Evolutionary conservation across 2,329 filamentous ascomycete species (phyloP), one percentile per base, ranked within the genome.

Genomic region (Pezicula rhizophila): DNA sequence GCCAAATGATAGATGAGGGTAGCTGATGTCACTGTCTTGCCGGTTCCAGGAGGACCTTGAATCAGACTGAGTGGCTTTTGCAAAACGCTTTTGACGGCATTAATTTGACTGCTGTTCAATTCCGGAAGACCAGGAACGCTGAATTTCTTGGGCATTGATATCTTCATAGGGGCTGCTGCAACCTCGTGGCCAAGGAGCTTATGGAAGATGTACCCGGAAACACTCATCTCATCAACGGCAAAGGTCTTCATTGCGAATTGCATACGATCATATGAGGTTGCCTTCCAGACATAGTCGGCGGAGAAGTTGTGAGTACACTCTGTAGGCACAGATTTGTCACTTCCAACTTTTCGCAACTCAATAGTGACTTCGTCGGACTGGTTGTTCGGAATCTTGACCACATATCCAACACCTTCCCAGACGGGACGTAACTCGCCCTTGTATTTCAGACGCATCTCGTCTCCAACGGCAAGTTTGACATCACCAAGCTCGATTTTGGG

Each of bases 181-280:
- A 97, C 93, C 65, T 97, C 92, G 63, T 97, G 90, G 47, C 93
- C 93, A 28, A 99, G 81, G 18, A 99, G 79, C 57, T 93, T 93
- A 67, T 99, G 93, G 73, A 97, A 99, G 56, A 99, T 96, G 70
- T 96, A 99, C 34, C 93, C 93, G 18, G 93, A 97, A 39, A 99
- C 92, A 63, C 91, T 96, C 86, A 95, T 88, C 68, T 99, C 93
- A 60, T 99, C 92, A 40, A 97, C 84, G 5, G 93, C 93, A 65
- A 99, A 99, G 0, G 89, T 97, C 76, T 96, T 97, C 92, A 99
- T 97, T 47, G 93, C 95, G 57, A 91, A 82, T 68, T 99, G 93
- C 93, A 99, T 99, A 55, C 93, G 91, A 64, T 99, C 93, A 66
- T 99, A 99, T 0, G 92, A 97, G 0, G 95, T 99, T 12, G 95